Base-by-base conservation (phyloP, 257 asterid genomes). In the Jacaranda copaia region DNA sequence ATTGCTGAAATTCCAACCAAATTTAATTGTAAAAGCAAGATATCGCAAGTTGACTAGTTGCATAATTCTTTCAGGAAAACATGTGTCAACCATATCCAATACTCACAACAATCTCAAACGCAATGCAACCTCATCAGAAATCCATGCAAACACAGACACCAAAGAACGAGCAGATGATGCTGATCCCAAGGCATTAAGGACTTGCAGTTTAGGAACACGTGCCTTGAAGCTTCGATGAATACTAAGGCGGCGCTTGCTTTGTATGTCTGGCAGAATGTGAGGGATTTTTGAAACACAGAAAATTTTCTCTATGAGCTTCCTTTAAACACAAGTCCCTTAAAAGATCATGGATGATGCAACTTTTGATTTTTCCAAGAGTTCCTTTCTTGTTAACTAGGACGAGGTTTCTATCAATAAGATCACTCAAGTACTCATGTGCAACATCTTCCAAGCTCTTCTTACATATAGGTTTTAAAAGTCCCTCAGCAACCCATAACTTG, bases 341-440 rank as follows among this genome's bases (percentile, higher is more conserved):
- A 40, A 40, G 45, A 40, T 40, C 45, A 40, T 40, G 45, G 1
- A 65, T 16, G 2, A 0, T 3, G 0, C 13, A 40, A 10, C 15
- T 42, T 66, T 42, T 43, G 15, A 43, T 15, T 18, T 8, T 9
- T 3, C 72, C 72, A 3, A n/a, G 14, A 14, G 1, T 16, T 0
- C 40, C 55, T 46, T 8, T 5, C 16, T 12, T 5, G 8, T 0
- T 3, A 38, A 55, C 42, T 8, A 9, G 0, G 0, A 71, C 5
- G 19, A 71, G 76, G 15, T 55, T 53, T 57, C 66, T 55, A 1
- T 71, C 76, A 35, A 55, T 10, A 56, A 55, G 76, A 0, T 38
- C 76, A 12, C 6, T 71, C 1, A 56, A 16, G 67, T 56, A 71
- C 18, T 32, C 76, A 5, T 38, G 0, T 39, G 66, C 67, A 4